Conservation (phyloP, 495 filamentous ascomycete genomes). For the Talaromyces thailandensis region DNA sequence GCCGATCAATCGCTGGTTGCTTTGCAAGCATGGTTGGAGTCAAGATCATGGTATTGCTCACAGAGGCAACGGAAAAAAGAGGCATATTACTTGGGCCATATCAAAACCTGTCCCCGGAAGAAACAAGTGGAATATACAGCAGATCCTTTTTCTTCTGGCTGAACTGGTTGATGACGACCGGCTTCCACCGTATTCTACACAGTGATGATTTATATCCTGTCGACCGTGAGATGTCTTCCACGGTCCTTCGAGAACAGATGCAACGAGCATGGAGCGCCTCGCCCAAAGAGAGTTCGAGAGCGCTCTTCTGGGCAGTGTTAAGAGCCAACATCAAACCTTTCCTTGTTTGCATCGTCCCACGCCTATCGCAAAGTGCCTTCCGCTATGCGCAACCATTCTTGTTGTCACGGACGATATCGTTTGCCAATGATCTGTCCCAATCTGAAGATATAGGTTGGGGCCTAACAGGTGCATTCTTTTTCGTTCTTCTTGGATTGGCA, state of each 20-base stretch:
- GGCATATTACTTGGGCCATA: conserved; percentile 33
- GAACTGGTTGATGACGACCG: conserved; percentile 40
- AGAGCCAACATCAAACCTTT: conserved; percentile 38
- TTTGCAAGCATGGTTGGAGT: conserved; percentile 26
- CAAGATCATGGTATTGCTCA: conserved; percentile 38
- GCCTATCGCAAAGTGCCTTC: conserved; percentile 47
- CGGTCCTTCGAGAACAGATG: not conserved
- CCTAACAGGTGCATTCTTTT: conserved; percentile 39
- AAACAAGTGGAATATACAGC: conserved; percentile 44
- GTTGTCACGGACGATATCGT: conserved; percentile 40
- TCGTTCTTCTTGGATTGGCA: conserved; percentile 44
- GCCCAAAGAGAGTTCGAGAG: conserved; percentile 8
- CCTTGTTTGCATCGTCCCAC: conserved; percentile 38
- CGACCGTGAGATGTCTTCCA: conserved; percentile 2
- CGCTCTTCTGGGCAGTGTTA: conserved; percentile 37
- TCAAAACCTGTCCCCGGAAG: conserved; percentile 44
- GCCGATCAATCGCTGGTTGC: conserved; percentile 3
- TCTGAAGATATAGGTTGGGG: conserved; percentile 41
- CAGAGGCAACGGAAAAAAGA: conserved; percentile 49
- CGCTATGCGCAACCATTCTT: conserved; percentile 57
- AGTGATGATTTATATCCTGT: conserved; percentile 23
- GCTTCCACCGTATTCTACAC: conserved; percentile 26
- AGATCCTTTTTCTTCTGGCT: conserved; percentile 50
- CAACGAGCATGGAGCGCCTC: not conserved
- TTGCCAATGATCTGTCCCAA: conserved; percentile 27